Evolutionary conservation across 306 rosid genomes (phyloP), one percentile per base, ranked within the genome.

Genomic region (Gastrolobium bilobum): DNA sequence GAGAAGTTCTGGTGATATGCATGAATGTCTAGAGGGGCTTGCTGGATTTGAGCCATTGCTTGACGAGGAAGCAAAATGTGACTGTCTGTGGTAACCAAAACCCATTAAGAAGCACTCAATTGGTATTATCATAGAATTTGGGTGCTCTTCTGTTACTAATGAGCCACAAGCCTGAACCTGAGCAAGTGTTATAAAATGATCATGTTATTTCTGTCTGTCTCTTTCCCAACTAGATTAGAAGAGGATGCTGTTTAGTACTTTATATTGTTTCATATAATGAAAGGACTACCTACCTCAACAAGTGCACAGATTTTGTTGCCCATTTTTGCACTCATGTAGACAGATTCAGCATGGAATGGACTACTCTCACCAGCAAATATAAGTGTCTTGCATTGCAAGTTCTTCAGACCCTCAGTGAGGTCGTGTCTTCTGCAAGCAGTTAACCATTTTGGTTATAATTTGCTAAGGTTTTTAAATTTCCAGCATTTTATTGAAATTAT

Each of bases 101-200:
- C 91, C 91, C 97, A 83, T 86, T 68, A 93, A 88, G 84, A 89
- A 93, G 56, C 88, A 57, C 77, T 93, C 96, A 0, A 93, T 84
- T 4, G 97, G 94, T 75, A 84, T 75, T 73, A 88, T 76, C 97
- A 93, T 93, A 52, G 96, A 89, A 37, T 84, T 76, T 30, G 97
- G 97, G 37, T 89, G 94, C 85, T 93, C 97, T 87, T 93, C 96
- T 71, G 97, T 93, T 71, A 93, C 92, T 73, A 91, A 71, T 46
- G 97, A 93, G 75, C 97, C 97, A 78, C 97, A 93, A 15, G 87
- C 92, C 50, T 93, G 87, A 82, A 91, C 96, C 97, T 92, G 85
- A 15, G 26, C 75, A 81, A 52, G 71, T 31, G 56, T 67, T 11
- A 14, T 42, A 60, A 71, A 59, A 9, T 13, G 7, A 34, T 48